Conservation (phyloP, 345 rosid genomes). For the Corchorus capsularis region DNA sequence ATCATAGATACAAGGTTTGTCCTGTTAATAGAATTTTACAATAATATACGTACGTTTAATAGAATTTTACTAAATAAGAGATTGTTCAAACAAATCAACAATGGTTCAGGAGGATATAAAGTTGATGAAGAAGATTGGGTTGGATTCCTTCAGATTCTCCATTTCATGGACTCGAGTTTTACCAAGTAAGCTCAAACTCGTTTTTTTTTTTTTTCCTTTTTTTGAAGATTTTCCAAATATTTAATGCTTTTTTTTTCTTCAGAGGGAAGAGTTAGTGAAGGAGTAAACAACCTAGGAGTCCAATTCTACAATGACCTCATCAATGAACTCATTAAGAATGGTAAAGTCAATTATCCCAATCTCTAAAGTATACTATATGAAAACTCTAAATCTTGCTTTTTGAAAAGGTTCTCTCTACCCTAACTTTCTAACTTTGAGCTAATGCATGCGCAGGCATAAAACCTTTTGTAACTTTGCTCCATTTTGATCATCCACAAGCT, state of each 20-base stretch:
- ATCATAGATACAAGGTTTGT: conserved; percentile 58
- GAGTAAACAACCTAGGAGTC: conserved; percentile 38
- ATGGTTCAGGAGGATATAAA: conserved; percentile 7
- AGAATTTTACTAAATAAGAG: not conserved
- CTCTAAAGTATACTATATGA: not conserved
- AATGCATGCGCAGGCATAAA: not conserved
- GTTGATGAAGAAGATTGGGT: conserved; percentile 15
- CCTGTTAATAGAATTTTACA: no score
- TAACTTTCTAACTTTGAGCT: not conserved
- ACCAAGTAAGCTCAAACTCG: conserved; percentile 16
- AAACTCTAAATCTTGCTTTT: not conserved
- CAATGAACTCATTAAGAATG: conserved; percentile 36
- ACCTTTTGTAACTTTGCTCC: conserved; percentile 21
- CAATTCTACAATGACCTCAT: conserved; percentile 44
- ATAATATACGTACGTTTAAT: no score
- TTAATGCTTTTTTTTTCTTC: not conserved
- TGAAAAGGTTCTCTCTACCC: not conserved
- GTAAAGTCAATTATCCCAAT: conserved; percentile 17
- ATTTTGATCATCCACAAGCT: conserved; percentile 24
- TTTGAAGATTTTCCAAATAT: no score
- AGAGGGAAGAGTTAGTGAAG: conserved; percentile 37
- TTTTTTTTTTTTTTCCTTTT: no score
- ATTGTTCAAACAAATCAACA: not conserved
- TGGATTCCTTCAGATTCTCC: conserved; percentile 23
- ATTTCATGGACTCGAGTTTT: conserved; percentile 24